Percentiles rank a stretch among this genome's conserved stretches.
Evolutionary conservation across 2,329 filamentous ascomycete genomes (phyloP).

Genomic region (Ophiosphaerella korrae): DNA sequence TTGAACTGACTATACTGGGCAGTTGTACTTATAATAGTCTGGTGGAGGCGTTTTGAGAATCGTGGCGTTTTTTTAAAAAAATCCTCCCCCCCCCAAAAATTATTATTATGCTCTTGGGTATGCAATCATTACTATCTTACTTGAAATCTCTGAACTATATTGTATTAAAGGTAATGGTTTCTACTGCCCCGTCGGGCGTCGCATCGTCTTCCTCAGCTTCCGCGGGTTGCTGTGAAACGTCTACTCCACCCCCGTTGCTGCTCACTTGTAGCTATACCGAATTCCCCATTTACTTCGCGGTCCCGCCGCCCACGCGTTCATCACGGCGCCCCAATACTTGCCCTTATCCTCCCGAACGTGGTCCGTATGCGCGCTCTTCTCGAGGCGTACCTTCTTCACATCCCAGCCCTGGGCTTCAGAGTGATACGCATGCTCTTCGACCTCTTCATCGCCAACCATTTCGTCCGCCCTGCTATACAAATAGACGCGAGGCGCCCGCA

Average conservation of each 20-base stretch:
- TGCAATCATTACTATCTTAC: too few relatives aligned
- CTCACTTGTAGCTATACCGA: constrained; percentile 23
- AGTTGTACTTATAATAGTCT: too few relatives aligned
- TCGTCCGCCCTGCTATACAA: constrained; percentile 64
- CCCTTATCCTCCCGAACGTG: constrained; percentile 63
- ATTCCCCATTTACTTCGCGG: constrained; percentile 2
- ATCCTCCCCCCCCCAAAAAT: too few relatives aligned
- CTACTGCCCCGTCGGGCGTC: constrained; percentile 69
- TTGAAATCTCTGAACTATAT: too few relatives aligned
- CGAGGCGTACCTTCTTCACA: constrained; percentile 59
- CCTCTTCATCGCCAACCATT: constrained; percentile 61
- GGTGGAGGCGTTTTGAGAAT: too few relatives aligned
- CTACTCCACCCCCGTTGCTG: constrained; percentile 70
- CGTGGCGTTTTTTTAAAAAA: too few relatives aligned
- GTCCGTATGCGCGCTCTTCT: constrained; percentile 65
- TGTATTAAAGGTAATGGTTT: too few relatives aligned
- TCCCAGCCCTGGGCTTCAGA: constrained; percentile 56
- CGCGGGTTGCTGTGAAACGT: constrained; percentile 76
- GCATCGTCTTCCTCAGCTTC: constrained; percentile 71
- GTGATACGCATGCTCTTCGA: constrained; percentile 59
- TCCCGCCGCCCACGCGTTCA: constrained; percentile 33
- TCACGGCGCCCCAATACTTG: constrained; percentile 60
- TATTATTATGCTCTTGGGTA: too few relatives aligned
- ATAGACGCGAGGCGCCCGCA: constrained; percentile 56
- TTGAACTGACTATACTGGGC: too few relatives aligned